Percentiles rank a stretch among this genome's conserved stretches.
phyloP scores from a whole-genome alignment of 192 early-diverging fungal genomes.

The Piromyces sp. region DNA sequence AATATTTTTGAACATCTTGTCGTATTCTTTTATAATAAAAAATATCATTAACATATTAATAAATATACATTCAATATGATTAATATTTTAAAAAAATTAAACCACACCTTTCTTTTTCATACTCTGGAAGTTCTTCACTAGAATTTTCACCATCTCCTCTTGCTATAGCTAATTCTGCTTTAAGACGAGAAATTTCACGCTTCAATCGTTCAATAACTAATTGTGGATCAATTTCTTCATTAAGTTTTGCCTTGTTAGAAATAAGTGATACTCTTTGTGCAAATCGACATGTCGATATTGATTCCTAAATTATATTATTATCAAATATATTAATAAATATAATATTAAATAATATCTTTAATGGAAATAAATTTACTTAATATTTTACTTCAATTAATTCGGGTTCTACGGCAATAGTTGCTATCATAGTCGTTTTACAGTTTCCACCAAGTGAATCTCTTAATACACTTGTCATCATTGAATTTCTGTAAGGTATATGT shows the following conservation, averaged over 20 bases:
- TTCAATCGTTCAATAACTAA: conserved; percentile 28
- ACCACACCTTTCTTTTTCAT: conserved; percentile 25
- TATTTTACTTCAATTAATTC: conserved; percentile 30
- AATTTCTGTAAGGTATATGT: conserved; percentile 44
- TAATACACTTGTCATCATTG: conserved; percentile 40
- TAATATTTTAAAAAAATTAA: too few species aligned
- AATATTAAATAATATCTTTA: conserved; percentile 5
- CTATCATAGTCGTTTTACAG: conserved; percentile 44
- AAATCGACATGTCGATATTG: conserved; percentile 47
- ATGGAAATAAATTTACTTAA: neutral
- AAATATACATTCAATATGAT: neutral
- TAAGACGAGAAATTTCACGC: conserved; percentile 25
- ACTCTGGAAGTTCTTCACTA: conserved; percentile 27
- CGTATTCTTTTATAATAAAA: conserved; percentile 12
- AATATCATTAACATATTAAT: neutral
- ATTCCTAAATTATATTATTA: conserved; percentile 19
- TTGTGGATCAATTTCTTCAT: conserved; percentile 40
- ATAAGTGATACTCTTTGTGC: conserved; percentile 42
- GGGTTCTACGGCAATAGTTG: conserved; percentile 35
- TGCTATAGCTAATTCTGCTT: conserved; percentile 31
- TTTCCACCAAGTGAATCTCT: conserved; percentile 42
- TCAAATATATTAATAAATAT: neutral
- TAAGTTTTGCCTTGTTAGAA: conserved; percentile 24
- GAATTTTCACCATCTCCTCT: conserved; percentile 9
- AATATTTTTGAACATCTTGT: conserved; percentile 24